A percentile compares a stretch with the other conserved stretches of the same genome.
phyloP scores from a whole-genome alignment of 306 rosid genomes.

The Dalbergia cochinchinensis region DNA sequence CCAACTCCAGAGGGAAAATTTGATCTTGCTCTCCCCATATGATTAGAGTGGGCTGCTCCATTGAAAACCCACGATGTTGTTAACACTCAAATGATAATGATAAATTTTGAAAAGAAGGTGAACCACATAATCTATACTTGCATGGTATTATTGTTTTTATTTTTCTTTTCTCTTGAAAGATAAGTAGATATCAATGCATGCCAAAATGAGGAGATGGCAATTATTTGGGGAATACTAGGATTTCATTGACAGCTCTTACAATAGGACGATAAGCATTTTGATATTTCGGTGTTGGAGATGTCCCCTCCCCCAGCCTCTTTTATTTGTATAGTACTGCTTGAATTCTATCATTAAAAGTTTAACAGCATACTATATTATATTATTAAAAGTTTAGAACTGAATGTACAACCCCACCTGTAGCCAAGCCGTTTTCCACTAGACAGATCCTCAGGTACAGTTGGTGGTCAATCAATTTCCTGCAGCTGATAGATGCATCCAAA shows the following conservation, averaged over 20 bases:
- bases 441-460: too few species aligned
- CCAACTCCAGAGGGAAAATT: constrained; percentile 72
- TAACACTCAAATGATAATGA: constrained; percentile 10
- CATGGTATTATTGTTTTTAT: not conserved
- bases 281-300: too few species aligned
- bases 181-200: constrained; percentile 23
- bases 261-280: too few species aligned
- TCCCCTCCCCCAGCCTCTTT: too few species aligned
- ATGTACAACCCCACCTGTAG: too few species aligned
- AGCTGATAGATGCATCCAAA: too few species aligned
- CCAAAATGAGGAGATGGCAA: not conserved
- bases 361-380: too few species aligned
- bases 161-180: not conserved
- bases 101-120: constrained; percentile 1
- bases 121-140: constrained; percentile 22
- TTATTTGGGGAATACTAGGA: not conserved
- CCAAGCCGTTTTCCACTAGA: too few species aligned
- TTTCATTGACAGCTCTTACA: not conserved
- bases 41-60: constrained; percentile 60
- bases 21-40: constrained; percentile 80
- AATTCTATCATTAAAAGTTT: too few species aligned
- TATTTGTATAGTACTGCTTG: too few species aligned
- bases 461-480: too few species aligned
- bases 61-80: constrained; percentile 20
- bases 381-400: too few species aligned